Conservation (phyloP, 2,329 filamentous ascomycete genomes). For the Cadophora gregata region DNA sequence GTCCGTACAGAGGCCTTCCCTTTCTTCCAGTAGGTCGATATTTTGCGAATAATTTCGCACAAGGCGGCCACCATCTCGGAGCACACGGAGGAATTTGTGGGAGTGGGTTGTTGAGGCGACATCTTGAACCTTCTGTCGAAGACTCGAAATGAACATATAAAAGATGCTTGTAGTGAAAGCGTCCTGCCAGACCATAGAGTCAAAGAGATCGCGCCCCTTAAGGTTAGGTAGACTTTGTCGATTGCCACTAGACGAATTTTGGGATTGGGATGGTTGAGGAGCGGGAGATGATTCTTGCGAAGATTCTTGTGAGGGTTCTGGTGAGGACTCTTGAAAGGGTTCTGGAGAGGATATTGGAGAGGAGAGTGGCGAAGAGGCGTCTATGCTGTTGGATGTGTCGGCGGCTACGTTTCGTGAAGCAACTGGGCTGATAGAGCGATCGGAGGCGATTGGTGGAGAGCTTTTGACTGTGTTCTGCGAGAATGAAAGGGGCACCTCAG, state of each 20-base stretch:
- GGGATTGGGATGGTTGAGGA: conserved; percentile 11
- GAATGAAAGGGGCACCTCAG: conserved; percentile 19
- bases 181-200: conserved; percentile 72
- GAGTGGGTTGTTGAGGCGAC: conserved; percentile 66
- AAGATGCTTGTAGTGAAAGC: conserved; percentile 72
- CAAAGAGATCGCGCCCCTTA: conserved; percentile 75
- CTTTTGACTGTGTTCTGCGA: conserved; percentile 8
- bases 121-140: conserved; percentile 68
- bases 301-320: background rate
- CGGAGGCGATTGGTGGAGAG: background rate
- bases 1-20: conserved; percentile 69
- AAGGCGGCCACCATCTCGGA: conserved; percentile 70
- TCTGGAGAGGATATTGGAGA: background rate
- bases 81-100: conserved; percentile 71
- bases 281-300: conserved; percentile 6
- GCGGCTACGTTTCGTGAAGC: background rate
- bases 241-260: conserved; percentile 25
- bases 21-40: conserved; percentile 75
- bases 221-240: conserved; percentile 59
- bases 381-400: background rate
- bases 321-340: background rate
- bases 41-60: conserved; percentile 79
- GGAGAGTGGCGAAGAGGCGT: conserved; percentile 5
- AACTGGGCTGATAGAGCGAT: background rate
- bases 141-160: conserved; percentile 72